Percentiles rank a stretch among this genome's conserved stretches.
These are phyloP conservation scores for Pyricularia sp. DNA, from an alignment of 2,329 filamentous ascomycete species.

Conservation along the genomic window DNA sequence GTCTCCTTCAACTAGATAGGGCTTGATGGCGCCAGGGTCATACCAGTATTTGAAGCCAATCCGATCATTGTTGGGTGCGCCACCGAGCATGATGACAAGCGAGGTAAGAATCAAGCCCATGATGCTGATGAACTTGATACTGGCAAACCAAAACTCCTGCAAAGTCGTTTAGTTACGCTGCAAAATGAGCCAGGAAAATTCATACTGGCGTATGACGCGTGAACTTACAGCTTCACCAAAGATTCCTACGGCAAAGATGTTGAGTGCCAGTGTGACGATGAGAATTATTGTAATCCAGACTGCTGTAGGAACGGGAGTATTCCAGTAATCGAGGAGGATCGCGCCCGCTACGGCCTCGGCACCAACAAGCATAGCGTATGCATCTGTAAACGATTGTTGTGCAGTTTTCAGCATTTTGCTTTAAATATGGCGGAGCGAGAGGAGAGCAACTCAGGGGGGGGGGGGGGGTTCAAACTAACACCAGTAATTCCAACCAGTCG, in stretches of 20 bases:
- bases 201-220: background rate
- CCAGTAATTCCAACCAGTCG: slow-evolving; percentile 53
- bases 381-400: slow-evolving; percentile 37
- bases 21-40: slow-evolving; percentile 35
- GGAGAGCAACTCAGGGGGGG: slow-evolving; percentile 13
- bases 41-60: slow-evolving; percentile 43
- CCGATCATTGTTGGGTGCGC: slow-evolving; percentile 37
- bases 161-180: background rate
- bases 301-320: slow-evolving; percentile 36
- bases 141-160: slow-evolving; percentile 49
- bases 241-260: slow-evolving; percentile 45
- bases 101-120: slow-evolving; percentile 46
- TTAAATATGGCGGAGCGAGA: slow-evolving; percentile 30
- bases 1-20: slow-evolving; percentile 32
- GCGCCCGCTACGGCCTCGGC: slow-evolving; percentile 50
- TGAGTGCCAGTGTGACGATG: slow-evolving; percentile 42
- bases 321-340: slow-evolving; percentile 55
- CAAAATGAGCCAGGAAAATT: background rate
- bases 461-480: slow-evolving; percentile 31
- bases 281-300: slow-evolving; percentile 53
- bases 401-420: slow-evolving; percentile 49
- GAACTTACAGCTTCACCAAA: slow-evolving; percentile 41
- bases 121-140: slow-evolving; percentile 51
- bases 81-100: slow-evolving; percentile 46
- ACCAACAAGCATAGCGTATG: slow-evolving; percentile 48